A percentile compares a stretch with the other conserved stretches of the same genome.
Conservation (phyloP, 305 asterid genomes). For the Fraxinus sp. region DNA sequence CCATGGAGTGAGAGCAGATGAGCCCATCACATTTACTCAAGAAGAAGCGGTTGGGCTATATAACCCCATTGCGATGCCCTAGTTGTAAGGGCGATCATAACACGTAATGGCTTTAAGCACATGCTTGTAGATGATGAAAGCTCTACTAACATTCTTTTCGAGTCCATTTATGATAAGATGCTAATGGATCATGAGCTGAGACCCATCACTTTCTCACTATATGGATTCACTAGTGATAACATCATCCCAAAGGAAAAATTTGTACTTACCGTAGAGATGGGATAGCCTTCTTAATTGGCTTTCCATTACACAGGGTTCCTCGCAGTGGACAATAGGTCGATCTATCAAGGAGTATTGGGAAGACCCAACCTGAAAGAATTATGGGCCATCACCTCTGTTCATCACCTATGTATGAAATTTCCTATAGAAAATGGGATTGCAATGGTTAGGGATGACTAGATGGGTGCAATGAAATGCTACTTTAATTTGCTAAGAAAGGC, state of each 20-base stretch:
- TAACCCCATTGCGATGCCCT: neutral
- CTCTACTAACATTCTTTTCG: neutral
- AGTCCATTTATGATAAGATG: neutral
- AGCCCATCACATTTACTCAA: neutral
- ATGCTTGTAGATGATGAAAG: neutral
- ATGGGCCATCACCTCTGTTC: neutral
- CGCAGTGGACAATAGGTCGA: neutral
- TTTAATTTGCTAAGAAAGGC: neutral
- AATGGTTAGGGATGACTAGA: neutral
- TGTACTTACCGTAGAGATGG: neutral
- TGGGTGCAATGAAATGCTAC: neutral
- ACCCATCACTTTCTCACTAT: neutral
- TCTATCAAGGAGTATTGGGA: neutral
- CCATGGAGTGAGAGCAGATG: neutral
- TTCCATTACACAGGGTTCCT: neutral
- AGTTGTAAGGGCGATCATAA: neutral
- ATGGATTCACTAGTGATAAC: neutral
- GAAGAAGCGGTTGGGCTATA: neutral
- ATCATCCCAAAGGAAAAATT: neutral
- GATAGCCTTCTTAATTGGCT: neutral
- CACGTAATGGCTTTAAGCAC: neutral
- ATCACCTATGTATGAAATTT: neutral
- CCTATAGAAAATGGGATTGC: neutral
- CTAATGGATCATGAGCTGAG: neutral
- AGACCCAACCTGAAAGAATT: neutral